These are phyloP conservation scores for Nakataea oryzae DNA, from an alignment of 2,329 filamentous ascomycete genomes.

Conservation along the genomic window DNA sequence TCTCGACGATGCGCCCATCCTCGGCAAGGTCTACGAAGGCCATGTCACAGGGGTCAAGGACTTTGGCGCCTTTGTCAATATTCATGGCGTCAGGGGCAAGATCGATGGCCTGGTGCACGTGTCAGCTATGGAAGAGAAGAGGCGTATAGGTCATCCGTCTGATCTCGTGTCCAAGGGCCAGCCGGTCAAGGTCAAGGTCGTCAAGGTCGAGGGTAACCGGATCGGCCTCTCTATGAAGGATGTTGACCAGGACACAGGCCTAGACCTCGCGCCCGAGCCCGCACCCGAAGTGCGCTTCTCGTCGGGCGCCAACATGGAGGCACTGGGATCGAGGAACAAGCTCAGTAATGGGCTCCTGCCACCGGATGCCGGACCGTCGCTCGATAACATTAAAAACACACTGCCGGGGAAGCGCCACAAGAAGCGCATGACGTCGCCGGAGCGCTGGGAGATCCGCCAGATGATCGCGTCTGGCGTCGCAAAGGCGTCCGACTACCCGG, in stretches of 20 bases:
- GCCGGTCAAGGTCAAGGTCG: conserved; percentile 83
- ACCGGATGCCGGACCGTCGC: neutral
- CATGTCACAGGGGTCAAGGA: conserved; percentile 88
- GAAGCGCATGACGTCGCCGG: conserved; percentile 92
- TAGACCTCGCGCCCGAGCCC: conserved; percentile 69
- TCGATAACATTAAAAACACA: conserved; percentile 20
- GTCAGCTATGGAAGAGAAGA: conserved; percentile 75
- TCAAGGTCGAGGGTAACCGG: conserved; percentile 70
- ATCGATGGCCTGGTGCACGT: conserved; percentile 91
- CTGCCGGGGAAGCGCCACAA: conserved; percentile 54
- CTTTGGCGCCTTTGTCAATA: conserved; percentile 89
- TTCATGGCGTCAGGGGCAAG: conserved; percentile 78
- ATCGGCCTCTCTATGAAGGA: conserved; percentile 96
- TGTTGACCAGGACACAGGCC: conserved; percentile 80
- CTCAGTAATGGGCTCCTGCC: conserved; percentile 1
- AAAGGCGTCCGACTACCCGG: conserved; percentile 87
- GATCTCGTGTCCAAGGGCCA: conserved; percentile 77
- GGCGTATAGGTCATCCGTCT: conserved; percentile 82
- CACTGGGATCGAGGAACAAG: conserved; percentile 40
- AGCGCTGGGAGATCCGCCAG: conserved; percentile 95
- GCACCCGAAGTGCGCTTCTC: conserved; percentile 50
- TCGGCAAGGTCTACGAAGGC: conserved; percentile 85
- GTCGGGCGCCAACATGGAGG: conserved; percentile 84
- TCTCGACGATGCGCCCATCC: conserved; percentile 68
- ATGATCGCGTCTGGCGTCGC: conserved; percentile 91